A percentile compares a stretch with the other conserved stretches of the same genome.
Conservation (phyloP, 2,329 filamentous ascomycete species). For the Diaporthe eres region DNA sequence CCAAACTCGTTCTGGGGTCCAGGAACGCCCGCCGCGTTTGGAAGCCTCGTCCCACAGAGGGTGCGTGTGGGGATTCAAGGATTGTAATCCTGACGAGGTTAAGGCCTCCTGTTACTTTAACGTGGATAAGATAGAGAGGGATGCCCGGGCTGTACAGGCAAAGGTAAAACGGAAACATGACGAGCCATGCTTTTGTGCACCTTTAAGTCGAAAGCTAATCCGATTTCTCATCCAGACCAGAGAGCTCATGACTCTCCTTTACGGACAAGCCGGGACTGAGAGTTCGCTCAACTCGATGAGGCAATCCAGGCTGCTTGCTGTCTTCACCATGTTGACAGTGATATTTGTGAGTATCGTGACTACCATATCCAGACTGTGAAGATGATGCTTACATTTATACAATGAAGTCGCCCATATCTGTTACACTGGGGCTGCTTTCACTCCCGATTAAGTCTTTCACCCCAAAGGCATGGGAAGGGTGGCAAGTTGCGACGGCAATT, state of each 20-base stretch:
- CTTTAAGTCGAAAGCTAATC: not conserved
- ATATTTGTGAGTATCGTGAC: not conserved
- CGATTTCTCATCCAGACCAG: not conserved
- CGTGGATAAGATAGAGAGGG: not conserved
- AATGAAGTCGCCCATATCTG: constrained; percentile 19
- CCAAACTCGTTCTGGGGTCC: not conserved
- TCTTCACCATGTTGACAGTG: constrained; percentile 16
- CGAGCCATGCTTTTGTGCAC: not conserved
- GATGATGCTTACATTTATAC: not conserved
- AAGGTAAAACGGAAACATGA: constrained; percentile 6
- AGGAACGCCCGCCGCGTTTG: not conserved
- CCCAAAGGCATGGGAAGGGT: constrained; percentile 41
- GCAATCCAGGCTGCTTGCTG: constrained; percentile 9
- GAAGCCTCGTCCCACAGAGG: not conserved
- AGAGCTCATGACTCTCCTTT: constrained; percentile 8
- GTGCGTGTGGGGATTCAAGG: not conserved
- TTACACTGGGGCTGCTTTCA: not conserved
- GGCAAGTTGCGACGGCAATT: constrained; percentile 4
- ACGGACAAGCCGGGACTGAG: constrained; percentile 27
- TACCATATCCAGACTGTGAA: not conserved
- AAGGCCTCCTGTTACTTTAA: not conserved
- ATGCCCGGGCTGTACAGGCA: not conserved
- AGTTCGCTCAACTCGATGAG: constrained; percentile 7
- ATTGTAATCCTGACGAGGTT: constrained; percentile 7
- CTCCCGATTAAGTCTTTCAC: constrained; percentile 14